Evolutionary conservation across 176 grass and related monocot genomes (phyloP), one percentile per base, ranked within the genome.

Genomic region (Cymbopogon citratus): DNA sequence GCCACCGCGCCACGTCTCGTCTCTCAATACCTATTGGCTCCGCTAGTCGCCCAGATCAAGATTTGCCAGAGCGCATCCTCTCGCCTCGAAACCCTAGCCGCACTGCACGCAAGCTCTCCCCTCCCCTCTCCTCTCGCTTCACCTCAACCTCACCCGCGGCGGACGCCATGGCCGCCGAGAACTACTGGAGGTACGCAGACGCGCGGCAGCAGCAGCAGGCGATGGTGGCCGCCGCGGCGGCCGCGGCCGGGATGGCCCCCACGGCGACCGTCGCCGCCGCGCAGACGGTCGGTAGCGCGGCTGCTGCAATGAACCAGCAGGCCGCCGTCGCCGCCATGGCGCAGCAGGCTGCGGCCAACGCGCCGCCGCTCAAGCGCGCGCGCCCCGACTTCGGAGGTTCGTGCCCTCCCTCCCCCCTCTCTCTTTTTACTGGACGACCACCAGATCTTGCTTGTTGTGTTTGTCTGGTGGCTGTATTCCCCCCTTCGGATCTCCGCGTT

Each of bases 181-280:
- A 83, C 31, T 99, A 99, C 82, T 99, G 97, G 97, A 93, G 93
- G 91, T 99, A 91, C 83, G 75, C 85, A 64, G 97, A 99, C 29
- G 80, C 79, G 31, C 89, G 91, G 57, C 89, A 91, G 63, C 92
- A 90, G 75, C 74, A 89, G 78, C 83, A 89, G 79, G 87, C 83
- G 52, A 85, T 83, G 45, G 73, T 81, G 48, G 88, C 83, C 12
- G 63, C 92, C 0, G 78, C 78, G 0, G 87, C 82, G 0, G 82
- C 82, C 43, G 87, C 82, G 3, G 87, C 87, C 18, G 82, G 87
- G 43, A 89, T 89, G 87, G 77, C 77, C 19, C 82, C 87, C 43
- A 6, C 33, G 54, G 52, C 56, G 12, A 8, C 71, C 28, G 84
- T 64, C 67, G 12, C 31, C 23, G 35, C 40, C 40, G 83, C 71